These are phyloP conservation scores for Thermoascus crustaceus DNA, from an alignment of 2,329 filamentous ascomycete species.

Conservation along the genomic window DNA sequence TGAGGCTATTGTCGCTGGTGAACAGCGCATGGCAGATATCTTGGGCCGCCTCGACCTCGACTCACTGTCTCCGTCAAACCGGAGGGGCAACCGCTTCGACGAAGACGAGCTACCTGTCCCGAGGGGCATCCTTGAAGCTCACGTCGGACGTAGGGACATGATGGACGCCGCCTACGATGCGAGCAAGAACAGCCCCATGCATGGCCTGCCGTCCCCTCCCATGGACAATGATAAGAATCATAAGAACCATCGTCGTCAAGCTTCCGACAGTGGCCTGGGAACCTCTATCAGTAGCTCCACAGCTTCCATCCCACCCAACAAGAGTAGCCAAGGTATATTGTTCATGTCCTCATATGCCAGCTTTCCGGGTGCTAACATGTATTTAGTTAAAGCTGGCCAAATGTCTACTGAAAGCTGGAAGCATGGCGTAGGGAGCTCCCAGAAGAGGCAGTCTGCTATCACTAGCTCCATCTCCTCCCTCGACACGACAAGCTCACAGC, in stretches of 20 bases:
- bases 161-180: slow-evolving; percentile 23
- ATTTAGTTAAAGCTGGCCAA: slow-evolving; percentile 17
- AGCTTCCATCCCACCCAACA: slow-evolving; percentile 39
- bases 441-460: slow-evolving; percentile 48
- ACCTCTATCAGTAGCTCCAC: slow-evolving; percentile 63
- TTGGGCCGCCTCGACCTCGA: slow-evolving; percentile 58
- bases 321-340: slow-evolving; percentile 33
- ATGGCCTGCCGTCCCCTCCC: slow-evolving; percentile 25
- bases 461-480: slow-evolving; percentile 51
- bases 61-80: slow-evolving; percentile 39
- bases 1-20: slow-evolving; percentile 61
- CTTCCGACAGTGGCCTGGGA: slow-evolving; percentile 81
- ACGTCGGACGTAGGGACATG: slow-evolving; percentile 39
- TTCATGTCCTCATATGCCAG: slow-evolving; percentile 30
- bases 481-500: slow-evolving; percentile 40
- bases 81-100: slow-evolving; percentile 28
- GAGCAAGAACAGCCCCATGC: slow-evolving; percentile 18
- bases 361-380: slow-evolving; percentile 10
- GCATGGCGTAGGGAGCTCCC: slow-evolving; percentile 16
- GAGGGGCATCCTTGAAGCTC: slow-evolving; percentile 50
- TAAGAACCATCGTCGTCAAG: slow-evolving; percentile 56
- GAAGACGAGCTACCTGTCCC: slow-evolving; percentile 55
- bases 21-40: slow-evolving; percentile 60
- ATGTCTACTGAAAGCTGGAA: slow-evolving; percentile 15
- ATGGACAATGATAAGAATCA: slow-evolving; percentile 30